A percentile compares a stretch with the other conserved stretches of the same genome.
These are phyloP conservation scores for Chlamydomonas sphaeroides DNA, from an alignment of 139 green algal species.

Conservation along the genomic window DNA sequence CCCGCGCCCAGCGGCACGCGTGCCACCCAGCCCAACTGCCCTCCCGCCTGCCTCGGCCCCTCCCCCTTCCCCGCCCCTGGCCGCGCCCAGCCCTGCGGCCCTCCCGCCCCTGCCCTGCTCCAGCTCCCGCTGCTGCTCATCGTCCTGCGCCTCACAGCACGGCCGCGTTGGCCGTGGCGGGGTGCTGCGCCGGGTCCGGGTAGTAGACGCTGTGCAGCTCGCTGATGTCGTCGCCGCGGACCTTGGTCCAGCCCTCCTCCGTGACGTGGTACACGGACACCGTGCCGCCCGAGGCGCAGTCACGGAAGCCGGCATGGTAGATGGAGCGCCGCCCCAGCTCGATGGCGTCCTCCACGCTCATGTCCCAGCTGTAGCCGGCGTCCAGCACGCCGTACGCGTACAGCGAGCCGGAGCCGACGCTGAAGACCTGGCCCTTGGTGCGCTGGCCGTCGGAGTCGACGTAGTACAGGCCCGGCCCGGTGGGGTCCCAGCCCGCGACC, in stretches of 20 bases:
- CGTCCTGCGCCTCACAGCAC: no score
- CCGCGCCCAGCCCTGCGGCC: no score
- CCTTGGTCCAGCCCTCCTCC: constrained; percentile 95
- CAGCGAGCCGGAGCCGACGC: constrained; percentile 93
- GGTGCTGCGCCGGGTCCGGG: constrained; percentile 64
- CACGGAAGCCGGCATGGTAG: constrained; percentile 98
- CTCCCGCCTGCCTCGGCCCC: no score
- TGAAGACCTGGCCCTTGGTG: constrained; percentile 95
- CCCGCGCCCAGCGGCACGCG: no score
- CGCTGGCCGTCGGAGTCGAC: constrained; percentile 97
- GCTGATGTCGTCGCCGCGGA: constrained; percentile 93
- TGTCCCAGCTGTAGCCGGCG: constrained; percentile 90
- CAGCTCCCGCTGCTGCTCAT: no score
- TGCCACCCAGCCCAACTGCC: no score
- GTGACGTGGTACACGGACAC: constrained; percentile 98
- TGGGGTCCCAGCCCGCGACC: constrained; percentile 90
- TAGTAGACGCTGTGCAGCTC: constrained; percentile 97
- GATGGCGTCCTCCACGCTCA: constrained; percentile 92
- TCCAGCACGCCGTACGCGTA: constrained; percentile 99
- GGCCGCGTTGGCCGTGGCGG: constrained; percentile 48
- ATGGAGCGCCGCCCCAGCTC: constrained; percentile 95
- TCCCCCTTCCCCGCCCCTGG: no score
- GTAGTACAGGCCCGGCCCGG: constrained; percentile 96
- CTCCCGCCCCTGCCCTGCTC: no score
- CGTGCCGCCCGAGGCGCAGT: constrained; percentile 95